Conservation (phyloP, 768 basidiomycete species). For the Panellus pusillus region DNA sequence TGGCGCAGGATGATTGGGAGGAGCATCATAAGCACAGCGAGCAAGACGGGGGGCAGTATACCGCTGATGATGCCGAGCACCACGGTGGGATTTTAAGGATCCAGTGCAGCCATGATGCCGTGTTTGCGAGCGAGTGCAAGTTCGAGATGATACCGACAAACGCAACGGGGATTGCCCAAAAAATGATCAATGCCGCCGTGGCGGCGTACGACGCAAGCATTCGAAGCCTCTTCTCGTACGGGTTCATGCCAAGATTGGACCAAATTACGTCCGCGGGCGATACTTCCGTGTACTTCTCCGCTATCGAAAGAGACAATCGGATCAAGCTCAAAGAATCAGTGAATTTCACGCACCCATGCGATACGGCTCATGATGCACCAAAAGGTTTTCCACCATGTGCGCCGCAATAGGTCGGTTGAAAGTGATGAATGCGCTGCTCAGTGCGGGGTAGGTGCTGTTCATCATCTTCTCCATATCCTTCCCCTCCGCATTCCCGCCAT, state of each 20-base stretch:
- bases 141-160: slow-evolving; percentile 89
- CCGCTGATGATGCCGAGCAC: slow-evolving; percentile 86
- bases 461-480: slow-evolving; percentile 21
- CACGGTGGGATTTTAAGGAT: slow-evolving; percentile 61
- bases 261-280: slow-evolving; percentile 90
- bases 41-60: slow-evolving; percentile 82
- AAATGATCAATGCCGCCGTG: slow-evolving; percentile 78
- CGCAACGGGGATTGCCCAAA: slow-evolving; percentile 87
- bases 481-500: slow-evolving; percentile 28
- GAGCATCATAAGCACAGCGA: slow-evolving; percentile 91
- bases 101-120: slow-evolving; percentile 78
- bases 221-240: slow-evolving; percentile 77
- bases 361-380: slow-evolving; percentile 82
- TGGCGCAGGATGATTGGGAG: slow-evolving; percentile 78
- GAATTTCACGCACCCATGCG: slow-evolving; percentile 55
- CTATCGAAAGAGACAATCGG: slow-evolving; percentile 24
- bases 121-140: slow-evolving; percentile 64
- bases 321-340: neutral
- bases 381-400: slow-evolving; percentile 76
- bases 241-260: slow-evolving; percentile 85
- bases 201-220: slow-evolving; percentile 65
- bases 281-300: slow-evolving; percentile 73
- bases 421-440: slow-evolving; percentile 81
- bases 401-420: slow-evolving; percentile 94
- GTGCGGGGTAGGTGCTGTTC: slow-evolving; percentile 48